Evolutionary conservation across 1,139 yeast genomes (phyloP).

Genomic region (Oligophagozyma castellii): DNA sequence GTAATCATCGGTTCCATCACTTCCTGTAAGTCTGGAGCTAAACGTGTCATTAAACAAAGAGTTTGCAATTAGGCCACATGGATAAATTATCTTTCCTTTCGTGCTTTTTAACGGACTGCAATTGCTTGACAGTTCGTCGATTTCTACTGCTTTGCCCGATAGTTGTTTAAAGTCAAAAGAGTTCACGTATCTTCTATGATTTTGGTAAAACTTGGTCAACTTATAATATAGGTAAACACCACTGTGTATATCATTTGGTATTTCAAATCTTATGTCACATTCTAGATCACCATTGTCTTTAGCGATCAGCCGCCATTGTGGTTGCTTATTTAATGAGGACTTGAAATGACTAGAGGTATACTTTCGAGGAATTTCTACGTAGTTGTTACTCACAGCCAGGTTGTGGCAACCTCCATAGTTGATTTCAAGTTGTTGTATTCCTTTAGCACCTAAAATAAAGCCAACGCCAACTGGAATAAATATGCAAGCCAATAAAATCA

Average conservation of each 20-base stretch:
- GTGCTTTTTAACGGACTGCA: constrained; percentile 63
- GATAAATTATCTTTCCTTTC: constrained; percentile 56
- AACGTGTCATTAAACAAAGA: constrained; percentile 83
- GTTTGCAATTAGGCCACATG: constrained; percentile 94
- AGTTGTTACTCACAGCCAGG: constrained; percentile 28
- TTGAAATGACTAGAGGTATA: constrained; percentile 42
- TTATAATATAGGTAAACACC: constrained; percentile 57
- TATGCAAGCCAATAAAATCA: constrained; percentile 46
- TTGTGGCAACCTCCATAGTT: constrained; percentile 46
- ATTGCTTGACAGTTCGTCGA: constrained; percentile 32
- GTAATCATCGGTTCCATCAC: constrained; percentile 39
- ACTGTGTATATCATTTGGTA: constrained; percentile 44
- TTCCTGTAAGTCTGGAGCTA: constrained; percentile 22
- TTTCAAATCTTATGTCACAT: constrained; percentile 44
- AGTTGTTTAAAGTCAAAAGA: constrained; percentile 55
- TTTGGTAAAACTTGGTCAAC: constrained; percentile 62
- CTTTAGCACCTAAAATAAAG: constrained; percentile 41
- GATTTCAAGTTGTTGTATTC: constrained; percentile 44
- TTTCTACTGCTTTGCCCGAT: constrained; percentile 43
- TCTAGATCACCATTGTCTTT: constrained; percentile 26
- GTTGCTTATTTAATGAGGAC: constrained; percentile 25
- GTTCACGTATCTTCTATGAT: constrained; percentile 64
- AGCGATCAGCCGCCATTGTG: constrained; percentile 40
- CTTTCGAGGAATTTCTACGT: constrained; percentile 35
- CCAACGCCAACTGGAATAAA: constrained; percentile 70